Percentiles rank a stretch among this genome's conserved stretches.
Conservation (phyloP, 2,329 filamentous ascomycete genomes). For the Alternaria triticimaculans region DNA sequence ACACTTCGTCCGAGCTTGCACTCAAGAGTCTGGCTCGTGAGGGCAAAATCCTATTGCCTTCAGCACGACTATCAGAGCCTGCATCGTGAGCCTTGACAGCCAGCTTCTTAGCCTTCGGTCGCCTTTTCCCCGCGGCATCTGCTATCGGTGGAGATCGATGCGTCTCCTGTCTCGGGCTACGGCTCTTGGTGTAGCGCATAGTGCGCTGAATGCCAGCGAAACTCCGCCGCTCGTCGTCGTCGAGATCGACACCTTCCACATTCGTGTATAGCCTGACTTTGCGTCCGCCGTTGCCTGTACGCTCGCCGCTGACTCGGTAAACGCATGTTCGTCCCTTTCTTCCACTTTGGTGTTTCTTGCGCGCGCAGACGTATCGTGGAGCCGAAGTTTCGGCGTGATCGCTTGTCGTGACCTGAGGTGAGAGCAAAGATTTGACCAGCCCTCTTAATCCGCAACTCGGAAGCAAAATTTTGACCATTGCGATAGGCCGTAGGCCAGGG, state of each 20-base stretch:
- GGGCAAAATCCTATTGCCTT: neutral
- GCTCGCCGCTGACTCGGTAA: neutral
- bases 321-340: neutral
- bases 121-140: neutral
- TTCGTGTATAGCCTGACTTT: neutral
- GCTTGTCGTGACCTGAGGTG: neutral
- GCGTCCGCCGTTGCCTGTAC: neutral
- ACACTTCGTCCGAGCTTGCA: neutral
- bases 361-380: neutral
- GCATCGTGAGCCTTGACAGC: neutral
- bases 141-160: neutral
- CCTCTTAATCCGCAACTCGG: neutral
- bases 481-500: neutral
- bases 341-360: neutral
- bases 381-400: neutral
- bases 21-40: neutral
- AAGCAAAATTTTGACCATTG: neutral
- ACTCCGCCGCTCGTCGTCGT: neutral
- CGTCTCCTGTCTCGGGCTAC: neutral
- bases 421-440: neutral
- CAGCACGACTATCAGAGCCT: neutral
- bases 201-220: neutral
- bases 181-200: neutral
- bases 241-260: neutral
- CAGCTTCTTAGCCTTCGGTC: neutral